Base-by-base conservation (phyloP, 1,284 basidiomycete species). In the Melampsora abietis-canadensis region DNA sequence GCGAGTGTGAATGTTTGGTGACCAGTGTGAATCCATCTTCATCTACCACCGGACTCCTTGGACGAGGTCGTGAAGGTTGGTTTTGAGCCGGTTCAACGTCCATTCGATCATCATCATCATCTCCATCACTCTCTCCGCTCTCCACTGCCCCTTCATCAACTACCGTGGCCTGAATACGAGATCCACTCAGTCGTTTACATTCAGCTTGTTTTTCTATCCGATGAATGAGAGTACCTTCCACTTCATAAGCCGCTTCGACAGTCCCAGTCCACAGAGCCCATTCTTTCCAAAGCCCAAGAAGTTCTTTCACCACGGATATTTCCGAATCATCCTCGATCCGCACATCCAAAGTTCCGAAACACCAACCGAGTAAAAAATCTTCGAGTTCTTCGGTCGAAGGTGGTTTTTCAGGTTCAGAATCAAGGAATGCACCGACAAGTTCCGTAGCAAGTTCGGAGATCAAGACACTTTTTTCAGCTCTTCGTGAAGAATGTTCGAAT, bases 21-120 rank as follows among this genome's bases (percentile, higher is more conserved):
- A 69, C 68, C 57, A 69, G 30, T 19, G 68, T 69, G 37, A 69
- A 69, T 19, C 68, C 68, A 30, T 69, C 68, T 40, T 69, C 68
- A 21, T 69, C 68, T 30, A 69, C 47, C 30, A 62, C 44, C 4
- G 59, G 68, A 51, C 37, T 46, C 15, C 21, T 30, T 12, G 40
- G 30, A n/a, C 59, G 30, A 40, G 24, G 19, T 30, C 51, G 57
- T 3, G 59, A 1, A n/a, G 17, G 60, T 17, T 17, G 8, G 5
- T 62, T 51, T 17, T 30, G 47, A 66, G n/a, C 24, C 12, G 24
- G 44, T n/a, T 66, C 65, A 6, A 66, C 27, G 2, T 47, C 27
- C 65, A 66, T 66, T 27, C 15, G 65, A 15, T 66, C 31, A 21
- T 46, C 66, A 67, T 67, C 51, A 24, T 57, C 27, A 19, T 68